Conservation (phyloP, 805 yeast species). For the Yarrowia porcina region DNA sequence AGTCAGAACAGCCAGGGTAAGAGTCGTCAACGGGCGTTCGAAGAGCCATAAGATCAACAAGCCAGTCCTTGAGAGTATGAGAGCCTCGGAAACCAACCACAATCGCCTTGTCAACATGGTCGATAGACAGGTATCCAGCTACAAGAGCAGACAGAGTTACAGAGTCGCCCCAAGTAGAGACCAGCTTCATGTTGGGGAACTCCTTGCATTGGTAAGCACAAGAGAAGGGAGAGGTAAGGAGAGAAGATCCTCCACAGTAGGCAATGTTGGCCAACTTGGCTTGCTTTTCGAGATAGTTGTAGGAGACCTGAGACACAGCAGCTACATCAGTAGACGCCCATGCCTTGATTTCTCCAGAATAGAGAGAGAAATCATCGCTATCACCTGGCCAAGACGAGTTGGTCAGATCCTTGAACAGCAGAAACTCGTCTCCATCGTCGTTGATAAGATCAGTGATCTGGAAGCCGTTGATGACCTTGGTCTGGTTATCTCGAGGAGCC, state of each 20-base stretch:
- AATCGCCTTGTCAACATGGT: neutral
- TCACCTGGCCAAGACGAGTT: neutral
- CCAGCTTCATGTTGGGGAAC: constrained; percentile 6
- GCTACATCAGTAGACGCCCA: neutral
- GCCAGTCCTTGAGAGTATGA: constrained; percentile 11
- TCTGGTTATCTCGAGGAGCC: neutral
- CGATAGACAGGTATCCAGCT: constrained; percentile 3
- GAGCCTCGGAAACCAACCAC: constrained; percentile 6
- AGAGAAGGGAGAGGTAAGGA: neutral
- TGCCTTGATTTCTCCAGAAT: neutral
- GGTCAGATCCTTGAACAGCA: neutral
- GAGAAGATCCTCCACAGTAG: constrained; percentile 5
- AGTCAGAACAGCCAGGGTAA: neutral
- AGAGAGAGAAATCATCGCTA: neutral
- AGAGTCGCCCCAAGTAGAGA: constrained; percentile 2
- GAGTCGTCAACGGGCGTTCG: neutral
- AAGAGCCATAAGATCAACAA: neutral
- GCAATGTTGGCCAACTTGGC: constrained; percentile 11
- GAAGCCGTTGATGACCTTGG: neutral
- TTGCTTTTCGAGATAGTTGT: constrained; percentile 1
- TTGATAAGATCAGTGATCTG: neutral
- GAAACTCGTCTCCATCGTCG: neutral
- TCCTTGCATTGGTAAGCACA: constrained; percentile 23
- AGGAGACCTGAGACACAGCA: neutral
- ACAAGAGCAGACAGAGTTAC: neutral